Base-by-base conservation (phyloP, 345 rosid genomes). In the Lepidium sativum region DNA sequence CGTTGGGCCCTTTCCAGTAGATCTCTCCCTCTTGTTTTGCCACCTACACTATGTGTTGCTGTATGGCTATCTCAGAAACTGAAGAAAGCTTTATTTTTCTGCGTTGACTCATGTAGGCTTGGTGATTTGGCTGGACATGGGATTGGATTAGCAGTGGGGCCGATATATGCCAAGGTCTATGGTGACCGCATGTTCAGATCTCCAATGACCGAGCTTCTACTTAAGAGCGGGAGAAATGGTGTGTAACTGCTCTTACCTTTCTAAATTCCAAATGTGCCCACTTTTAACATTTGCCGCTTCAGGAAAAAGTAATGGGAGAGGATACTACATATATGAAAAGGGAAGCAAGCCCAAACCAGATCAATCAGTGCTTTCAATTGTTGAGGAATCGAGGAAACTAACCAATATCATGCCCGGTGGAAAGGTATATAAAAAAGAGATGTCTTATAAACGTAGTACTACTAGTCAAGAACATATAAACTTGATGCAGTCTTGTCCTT, bases 1-100 rank as follows among this genome's bases (percentile, higher is more conserved):
- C n/a, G n/a, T 73, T 90, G 18, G 99, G 99, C 38, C 99, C 99
- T 72, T 88, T 90, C 82, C 87, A 79, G 99, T 94, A 86, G 88
- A 25, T 23, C 38, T 75, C 83, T 77, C 45, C 44, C 67, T 32
- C 6, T 68, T 64, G 39, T 75, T 16, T 10, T 18, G 9, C 40
- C 16, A 64, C 45, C 18, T 34, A 33, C 51, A 38, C 21, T 49
- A n/a, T n/a, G n/a, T n/a, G n/a, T n/a, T n/a, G 17, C 20, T 56
- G 32, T 48, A 49, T 72, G 52, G 35, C 9, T 35, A 42, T 67
- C 17, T 43, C 55, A 51, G 43, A 50, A 27, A 51, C 67, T 60
- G 20, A 67, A 51, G 55, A 35, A 29, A 61, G 53, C 37, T 47
- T 45, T 38, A 2, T 8, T 27, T 66, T 56, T 13, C 2, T 60